Evolutionary conservation across 768 basidiomycete genomes (phyloP).

Genomic region (Kondoa subrosea): DNA sequence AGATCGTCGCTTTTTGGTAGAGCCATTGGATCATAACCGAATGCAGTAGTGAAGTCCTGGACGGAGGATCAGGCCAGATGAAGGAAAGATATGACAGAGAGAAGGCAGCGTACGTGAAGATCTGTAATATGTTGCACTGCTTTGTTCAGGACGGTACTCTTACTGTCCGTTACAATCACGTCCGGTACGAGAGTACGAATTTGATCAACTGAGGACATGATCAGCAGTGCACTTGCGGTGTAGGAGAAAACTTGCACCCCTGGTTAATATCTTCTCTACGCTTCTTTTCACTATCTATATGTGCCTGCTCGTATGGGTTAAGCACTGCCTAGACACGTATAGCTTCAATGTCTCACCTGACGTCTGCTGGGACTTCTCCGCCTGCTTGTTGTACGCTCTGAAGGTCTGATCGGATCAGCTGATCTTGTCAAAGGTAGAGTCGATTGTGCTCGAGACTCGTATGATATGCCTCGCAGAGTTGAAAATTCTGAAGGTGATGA

Average conservation of each 20-base stretch:
- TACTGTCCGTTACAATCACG: background rate
- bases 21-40: background rate
- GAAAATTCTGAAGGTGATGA: too few relatives aligned
- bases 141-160: background rate
- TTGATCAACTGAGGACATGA: background rate
- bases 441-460: too few relatives aligned
- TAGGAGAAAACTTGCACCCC: background rate
- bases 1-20: background rate
- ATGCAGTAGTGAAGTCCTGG: background rate
- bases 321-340: too few relatives aligned
- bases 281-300: background rate
- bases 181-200: background rate
- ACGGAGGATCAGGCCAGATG: background rate
- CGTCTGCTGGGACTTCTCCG: too few relatives aligned
- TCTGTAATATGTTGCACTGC: background rate
- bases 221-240: background rate
- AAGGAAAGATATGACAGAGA: background rate
- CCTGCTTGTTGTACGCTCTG: too few relatives aligned
- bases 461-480: too few relatives aligned
- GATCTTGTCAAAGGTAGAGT: too few relatives aligned
- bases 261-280: background rate
- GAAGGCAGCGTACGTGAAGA: background rate
- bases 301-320: background rate
- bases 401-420: too few relatives aligned
- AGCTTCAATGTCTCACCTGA: too few relatives aligned